Evolutionary conservation across 73 alveolate species (phyloP).

Genomic region (Paramecium pentaurelia): DNA sequence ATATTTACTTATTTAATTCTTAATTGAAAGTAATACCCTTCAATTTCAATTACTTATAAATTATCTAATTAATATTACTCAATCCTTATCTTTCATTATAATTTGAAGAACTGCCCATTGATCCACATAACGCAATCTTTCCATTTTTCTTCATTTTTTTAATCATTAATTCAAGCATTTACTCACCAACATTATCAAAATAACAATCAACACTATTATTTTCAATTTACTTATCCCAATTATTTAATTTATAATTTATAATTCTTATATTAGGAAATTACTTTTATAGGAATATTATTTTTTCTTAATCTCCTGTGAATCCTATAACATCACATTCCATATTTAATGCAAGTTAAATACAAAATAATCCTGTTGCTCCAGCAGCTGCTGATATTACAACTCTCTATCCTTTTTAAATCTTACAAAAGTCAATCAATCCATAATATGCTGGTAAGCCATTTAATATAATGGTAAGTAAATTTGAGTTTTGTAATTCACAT

Average conservation of each 20-base stretch:
- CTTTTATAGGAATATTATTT: background rate
- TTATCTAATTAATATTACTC: background rate
- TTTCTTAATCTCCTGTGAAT: background rate
- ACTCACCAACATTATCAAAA: conserved; percentile 49
- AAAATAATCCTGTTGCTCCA: conserved; percentile 41
- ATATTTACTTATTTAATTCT: conserved; percentile 5
- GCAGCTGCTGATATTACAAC: conserved; percentile 55
- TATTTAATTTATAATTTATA: background rate
- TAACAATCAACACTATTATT: conserved; percentile 22
- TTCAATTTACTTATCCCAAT: background rate
- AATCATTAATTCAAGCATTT: background rate
- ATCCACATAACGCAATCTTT: conserved; percentile 44
- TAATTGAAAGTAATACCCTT: conserved; percentile 45
- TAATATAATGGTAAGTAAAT: background rate
- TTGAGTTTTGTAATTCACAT: background rate
- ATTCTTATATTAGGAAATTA: background rate
- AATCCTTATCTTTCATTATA: conserved; percentile 34
- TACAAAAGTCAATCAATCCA: conserved; percentile 43
- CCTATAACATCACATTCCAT: conserved; percentile 23
- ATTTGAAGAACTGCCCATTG: conserved; percentile 41
- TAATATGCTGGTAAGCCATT: conserved; percentile 56
- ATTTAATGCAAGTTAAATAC: background rate
- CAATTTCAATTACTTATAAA: background rate
- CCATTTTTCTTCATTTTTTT: conserved; percentile 2
- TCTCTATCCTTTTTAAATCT: background rate